Evolutionary conservation across 192 early-diverging fungal species (phyloP).

Genomic region (Coemansia sp.): DNA sequence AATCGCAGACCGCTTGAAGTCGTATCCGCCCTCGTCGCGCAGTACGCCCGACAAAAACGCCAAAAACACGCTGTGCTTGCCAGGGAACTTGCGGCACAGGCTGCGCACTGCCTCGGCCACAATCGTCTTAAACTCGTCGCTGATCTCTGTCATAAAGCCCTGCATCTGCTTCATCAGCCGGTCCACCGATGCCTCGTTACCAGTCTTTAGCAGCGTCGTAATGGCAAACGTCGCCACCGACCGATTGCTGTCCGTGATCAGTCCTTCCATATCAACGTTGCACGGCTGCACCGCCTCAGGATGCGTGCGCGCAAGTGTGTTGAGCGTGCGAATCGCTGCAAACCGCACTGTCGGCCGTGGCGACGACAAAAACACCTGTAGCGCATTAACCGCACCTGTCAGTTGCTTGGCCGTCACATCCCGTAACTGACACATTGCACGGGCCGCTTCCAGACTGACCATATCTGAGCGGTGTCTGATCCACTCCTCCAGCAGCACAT

Average conservation of each 20-base stretch:
- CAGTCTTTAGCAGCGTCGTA: slow-evolving; percentile 97
- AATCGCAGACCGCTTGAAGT: slow-evolving; percentile 94
- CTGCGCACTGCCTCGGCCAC: slow-evolving; percentile 98
- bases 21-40: slow-evolving; percentile 97
- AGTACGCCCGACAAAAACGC: slow-evolving; percentile 89
- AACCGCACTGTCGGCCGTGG: slow-evolving; percentile 92
- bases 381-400: slow-evolving; percentile 86
- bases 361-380: slow-evolving; percentile 92
- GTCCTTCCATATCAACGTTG: slow-evolving; percentile 98
- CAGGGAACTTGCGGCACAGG: slow-evolving; percentile 95
- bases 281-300: slow-evolving; percentile 89
- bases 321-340: slow-evolving; percentile 97
- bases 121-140: slow-evolving; percentile 99
- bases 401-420: slow-evolving; percentile 84
- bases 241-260: slow-evolving; percentile 95
- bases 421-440: slow-evolving; percentile 89
- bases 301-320: slow-evolving; percentile 85
- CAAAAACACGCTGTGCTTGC: slow-evolving; percentile 91
- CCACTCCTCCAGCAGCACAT: slow-evolving; percentile 85
- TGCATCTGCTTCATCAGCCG: slow-evolving; percentile 99
- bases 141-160: slow-evolving; percentile 97
- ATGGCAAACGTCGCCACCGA: slow-evolving; percentile 98
- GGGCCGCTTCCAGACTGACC: slow-evolving; percentile 96
- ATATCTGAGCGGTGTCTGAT: slow-evolving; percentile 95
- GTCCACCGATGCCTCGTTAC: slow-evolving; percentile 96